A percentile compares a stretch with the other conserved stretches of the same genome.
Evolutionary conservation across 2,329 filamentous ascomycete genomes (phyloP).

Genomic region (Trichoderma atrobrunneum): DNA sequence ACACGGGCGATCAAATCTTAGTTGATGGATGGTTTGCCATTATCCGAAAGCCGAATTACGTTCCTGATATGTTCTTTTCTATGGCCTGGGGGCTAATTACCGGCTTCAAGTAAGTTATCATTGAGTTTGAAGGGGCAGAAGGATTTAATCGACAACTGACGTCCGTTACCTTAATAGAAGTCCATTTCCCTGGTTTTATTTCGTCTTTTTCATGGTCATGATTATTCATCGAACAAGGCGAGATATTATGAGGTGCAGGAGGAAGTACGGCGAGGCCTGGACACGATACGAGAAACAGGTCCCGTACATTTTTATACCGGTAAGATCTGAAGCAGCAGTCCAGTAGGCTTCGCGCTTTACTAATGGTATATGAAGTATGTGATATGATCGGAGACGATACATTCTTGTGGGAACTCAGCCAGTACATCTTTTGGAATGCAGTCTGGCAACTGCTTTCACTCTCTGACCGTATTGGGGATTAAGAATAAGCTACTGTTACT

Average conservation of each 20-base stretch:
- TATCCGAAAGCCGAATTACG: constrained; percentile 62
- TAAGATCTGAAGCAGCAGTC: not conserved
- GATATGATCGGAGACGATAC: not conserved
- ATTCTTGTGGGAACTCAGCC: not conserved
- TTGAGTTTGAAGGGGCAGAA: not conserved
- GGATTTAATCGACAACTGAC: not conserved
- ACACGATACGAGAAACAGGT: not conserved
- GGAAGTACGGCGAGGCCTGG: not conserved
- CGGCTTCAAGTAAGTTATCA: constrained; percentile 41
- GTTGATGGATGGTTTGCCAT: constrained; percentile 81
- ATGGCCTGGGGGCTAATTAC: constrained; percentile 50
- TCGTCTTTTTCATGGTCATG: not conserved
- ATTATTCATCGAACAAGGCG: not conserved
- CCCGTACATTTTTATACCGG: not conserved
- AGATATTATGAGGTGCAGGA: not conserved
- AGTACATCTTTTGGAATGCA: not conserved
- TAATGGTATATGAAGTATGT: not conserved
- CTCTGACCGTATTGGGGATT: not conserved
- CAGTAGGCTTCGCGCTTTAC: not conserved
- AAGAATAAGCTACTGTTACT: not conserved
- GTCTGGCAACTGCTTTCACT: not conserved
- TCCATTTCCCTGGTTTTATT: not conserved
- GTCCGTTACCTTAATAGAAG: not conserved
- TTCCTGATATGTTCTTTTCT: constrained; percentile 49
- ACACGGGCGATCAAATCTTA: constrained; percentile 66